Percentiles rank a stretch among this genome's conserved stretches.
These are phyloP conservation scores for Tricholoma hemisulphureum DNA, from an alignment of 768 basidiomycete species.

Conservation along the genomic window DNA sequence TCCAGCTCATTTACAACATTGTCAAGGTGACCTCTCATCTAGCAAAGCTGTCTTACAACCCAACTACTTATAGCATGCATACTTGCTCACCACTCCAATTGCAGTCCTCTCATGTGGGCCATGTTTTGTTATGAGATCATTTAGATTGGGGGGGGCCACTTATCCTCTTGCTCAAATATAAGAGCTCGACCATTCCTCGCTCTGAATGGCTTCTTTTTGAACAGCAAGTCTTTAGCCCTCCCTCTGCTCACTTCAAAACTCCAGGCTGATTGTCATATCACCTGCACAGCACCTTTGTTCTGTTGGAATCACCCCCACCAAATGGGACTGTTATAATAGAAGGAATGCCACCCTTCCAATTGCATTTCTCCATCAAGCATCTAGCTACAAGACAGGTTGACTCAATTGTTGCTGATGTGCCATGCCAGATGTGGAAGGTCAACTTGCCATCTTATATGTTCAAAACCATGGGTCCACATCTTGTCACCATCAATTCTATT, in stretches of 20 bases:
- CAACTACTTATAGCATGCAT: slow-evolving; percentile 82
- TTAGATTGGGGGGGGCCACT: slow-evolving; percentile 79
- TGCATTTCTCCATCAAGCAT: slow-evolving; percentile 74
- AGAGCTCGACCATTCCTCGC: slow-evolving; percentile 60
- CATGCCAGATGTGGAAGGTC: slow-evolving; percentile 65
- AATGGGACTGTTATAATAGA: slow-evolving; percentile 70
- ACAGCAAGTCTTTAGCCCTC: slow-evolving; percentile 79
- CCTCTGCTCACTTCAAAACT: slow-evolving; percentile 75
- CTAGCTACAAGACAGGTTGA: slow-evolving; percentile 68
- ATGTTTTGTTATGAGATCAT: slow-evolving; percentile 89
- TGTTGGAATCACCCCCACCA: slow-evolving; percentile 45
- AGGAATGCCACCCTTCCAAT: slow-evolving; percentile 83
- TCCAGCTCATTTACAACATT: slow-evolving; percentile 89
- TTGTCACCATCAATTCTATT: slow-evolving; percentile 74
- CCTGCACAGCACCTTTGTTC: slow-evolving; percentile 61
- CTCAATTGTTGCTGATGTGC: slow-evolving; percentile 51
- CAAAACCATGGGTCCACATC: slow-evolving; percentile 76
- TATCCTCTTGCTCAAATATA: slow-evolving; percentile 76
- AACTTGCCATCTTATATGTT: slow-evolving; percentile 70
- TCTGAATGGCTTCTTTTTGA: slow-evolving; percentile 73
- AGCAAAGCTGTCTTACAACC: slow-evolving; percentile 69
- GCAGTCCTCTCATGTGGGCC: slow-evolving; percentile 71
- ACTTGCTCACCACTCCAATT: slow-evolving; percentile 76
- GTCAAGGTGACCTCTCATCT: slow-evolving; percentile 69
- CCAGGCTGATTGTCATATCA: slow-evolving; percentile 69